Conservation (phyloP, 306 rosid genomes). For the Fragaria nilgerrensis region DNA sequence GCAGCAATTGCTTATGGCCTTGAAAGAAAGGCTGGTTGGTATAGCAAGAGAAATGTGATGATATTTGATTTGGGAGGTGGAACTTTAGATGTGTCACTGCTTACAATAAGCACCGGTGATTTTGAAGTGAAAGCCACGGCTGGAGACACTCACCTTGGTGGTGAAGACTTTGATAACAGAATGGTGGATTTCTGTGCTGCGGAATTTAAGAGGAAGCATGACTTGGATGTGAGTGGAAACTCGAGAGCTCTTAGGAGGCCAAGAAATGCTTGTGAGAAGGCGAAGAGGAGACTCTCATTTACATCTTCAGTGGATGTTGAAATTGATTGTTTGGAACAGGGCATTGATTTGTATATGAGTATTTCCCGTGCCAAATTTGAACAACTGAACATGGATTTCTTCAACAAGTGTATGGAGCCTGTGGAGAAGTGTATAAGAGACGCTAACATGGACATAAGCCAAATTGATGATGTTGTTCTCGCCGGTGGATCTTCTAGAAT, state of each 20-base stretch:
- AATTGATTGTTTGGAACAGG: not conserved
- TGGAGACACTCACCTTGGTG: slow-evolving; percentile 9
- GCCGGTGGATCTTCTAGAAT: slow-evolving; percentile 5
- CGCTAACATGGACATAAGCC: not conserved
- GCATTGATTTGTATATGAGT: not conserved
- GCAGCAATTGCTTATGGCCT: not conserved
- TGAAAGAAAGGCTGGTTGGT: not conserved
- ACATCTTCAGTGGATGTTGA: not conserved
- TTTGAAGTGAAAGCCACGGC: slow-evolving; percentile 1
- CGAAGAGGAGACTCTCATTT: not conserved
- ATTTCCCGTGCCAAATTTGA: slow-evolving; percentile 3
- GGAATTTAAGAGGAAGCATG: not conserved
- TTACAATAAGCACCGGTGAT: not conserved
- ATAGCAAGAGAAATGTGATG: not conserved
- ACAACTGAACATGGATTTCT: not conserved
- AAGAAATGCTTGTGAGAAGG: not conserved
- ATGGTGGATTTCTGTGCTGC: not conserved
- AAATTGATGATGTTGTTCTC: not conserved
- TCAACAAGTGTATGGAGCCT: not conserved
- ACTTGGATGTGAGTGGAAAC: not conserved
- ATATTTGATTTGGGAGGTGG: slow-evolving; percentile 3
- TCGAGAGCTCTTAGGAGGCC: not conserved
- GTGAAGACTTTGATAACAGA: not conserved
- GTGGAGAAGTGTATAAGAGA: not conserved
- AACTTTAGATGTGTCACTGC: not conserved